These are phyloP conservation scores for Rhizopogon vesiculosus DNA, from an alignment of 768 basidiomycete genomes.

Conservation along the genomic window DNA sequence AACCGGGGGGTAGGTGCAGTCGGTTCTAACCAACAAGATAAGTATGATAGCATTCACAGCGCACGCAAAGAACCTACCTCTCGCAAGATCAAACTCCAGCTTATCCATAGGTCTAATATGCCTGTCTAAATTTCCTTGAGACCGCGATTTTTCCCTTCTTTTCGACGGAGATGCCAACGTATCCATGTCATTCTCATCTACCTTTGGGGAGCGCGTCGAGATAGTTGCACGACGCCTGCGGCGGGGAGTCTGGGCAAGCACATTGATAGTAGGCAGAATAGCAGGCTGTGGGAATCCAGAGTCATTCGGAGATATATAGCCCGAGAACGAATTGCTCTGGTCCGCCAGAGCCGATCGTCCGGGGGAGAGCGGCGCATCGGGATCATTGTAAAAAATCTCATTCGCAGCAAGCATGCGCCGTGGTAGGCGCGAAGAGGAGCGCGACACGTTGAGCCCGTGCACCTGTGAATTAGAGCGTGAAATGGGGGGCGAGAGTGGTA, in stretches of 20 bases:
- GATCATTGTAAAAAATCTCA: conserved; percentile 52
- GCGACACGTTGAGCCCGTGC: conserved; percentile 9
- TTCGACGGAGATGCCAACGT: conserved; percentile 49
- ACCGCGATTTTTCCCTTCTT: conserved; percentile 60
- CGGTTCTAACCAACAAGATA: conserved; percentile 20
- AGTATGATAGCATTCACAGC: conserved; percentile 2
- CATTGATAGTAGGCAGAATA: conserved; percentile 12
- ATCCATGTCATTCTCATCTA: conserved; percentile 29
- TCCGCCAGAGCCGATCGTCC: conserved; percentile 9
- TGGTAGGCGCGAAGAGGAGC: conserved; percentile 48
- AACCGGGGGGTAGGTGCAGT: conserved; percentile 48
- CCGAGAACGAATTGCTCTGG: conserved; percentile 17
- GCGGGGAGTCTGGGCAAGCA: conserved; percentile 28
- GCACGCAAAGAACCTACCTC: conserved; percentile 38
- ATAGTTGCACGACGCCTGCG: conserved; percentile 57
- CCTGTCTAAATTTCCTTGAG: conserved; percentile 58
- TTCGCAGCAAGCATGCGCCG: conserved; percentile 61
- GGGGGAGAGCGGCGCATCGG: conserved; percentile 17
- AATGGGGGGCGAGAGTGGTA: conserved; percentile 52
- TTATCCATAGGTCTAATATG: conserved; percentile 65
- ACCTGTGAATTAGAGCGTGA: conserved; percentile 43
- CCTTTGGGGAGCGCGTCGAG: conserved; percentile 53
- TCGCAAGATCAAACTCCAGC: conserved; percentile 61
- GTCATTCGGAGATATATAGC: conserved; percentile 12
- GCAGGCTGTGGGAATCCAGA: conserved; percentile 12